These are phyloP conservation scores for Nicotiana attenuata DNA, from an alignment of 257 asterid species.

Conservation along the genomic window DNA sequence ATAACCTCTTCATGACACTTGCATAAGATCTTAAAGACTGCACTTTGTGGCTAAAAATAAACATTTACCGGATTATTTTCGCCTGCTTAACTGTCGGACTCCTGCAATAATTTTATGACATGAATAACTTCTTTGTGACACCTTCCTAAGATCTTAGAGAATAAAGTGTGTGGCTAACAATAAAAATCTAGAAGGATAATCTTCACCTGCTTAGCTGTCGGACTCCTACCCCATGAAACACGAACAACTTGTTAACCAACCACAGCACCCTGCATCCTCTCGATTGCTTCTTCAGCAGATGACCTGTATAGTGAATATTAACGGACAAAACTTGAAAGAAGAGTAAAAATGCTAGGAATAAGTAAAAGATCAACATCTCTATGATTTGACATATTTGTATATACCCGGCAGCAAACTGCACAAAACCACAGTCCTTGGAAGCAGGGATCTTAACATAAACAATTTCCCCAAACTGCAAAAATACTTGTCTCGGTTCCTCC, in stretches of 20 bases:
- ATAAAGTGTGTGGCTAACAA: neutral
- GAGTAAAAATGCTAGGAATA: neutral
- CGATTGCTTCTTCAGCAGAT: constrained; percentile 91
- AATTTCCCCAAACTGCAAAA: constrained; percentile 78
- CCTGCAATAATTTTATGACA: neutral
- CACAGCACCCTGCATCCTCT: constrained; percentile 81
- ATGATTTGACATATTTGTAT: neutral
- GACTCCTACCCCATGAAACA: constrained; percentile 86
- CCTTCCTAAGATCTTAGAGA: neutral
- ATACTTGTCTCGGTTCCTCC: constrained; percentile 77
- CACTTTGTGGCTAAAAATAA: neutral
- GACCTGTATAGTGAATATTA: constrained; percentile 35
- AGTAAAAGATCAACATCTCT: constrained; percentile 3
- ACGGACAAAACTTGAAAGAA: constrained; percentile 8
- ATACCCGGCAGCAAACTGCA: constrained; percentile 81
- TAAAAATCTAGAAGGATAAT: neutral
- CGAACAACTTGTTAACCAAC: constrained; percentile 92
- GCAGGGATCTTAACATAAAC: constrained; percentile 82
- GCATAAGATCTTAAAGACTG: neutral
- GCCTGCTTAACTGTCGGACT: neutral
- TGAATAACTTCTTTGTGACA: neutral
- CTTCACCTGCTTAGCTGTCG: constrained; percentile 63
- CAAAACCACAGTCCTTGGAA: constrained; percentile 84
- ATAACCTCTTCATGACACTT: neutral
- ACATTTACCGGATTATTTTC: neutral